phyloP scores from a whole-genome alignment of 352 stramenopile species.

The Pythium scleroteichum region DNA sequence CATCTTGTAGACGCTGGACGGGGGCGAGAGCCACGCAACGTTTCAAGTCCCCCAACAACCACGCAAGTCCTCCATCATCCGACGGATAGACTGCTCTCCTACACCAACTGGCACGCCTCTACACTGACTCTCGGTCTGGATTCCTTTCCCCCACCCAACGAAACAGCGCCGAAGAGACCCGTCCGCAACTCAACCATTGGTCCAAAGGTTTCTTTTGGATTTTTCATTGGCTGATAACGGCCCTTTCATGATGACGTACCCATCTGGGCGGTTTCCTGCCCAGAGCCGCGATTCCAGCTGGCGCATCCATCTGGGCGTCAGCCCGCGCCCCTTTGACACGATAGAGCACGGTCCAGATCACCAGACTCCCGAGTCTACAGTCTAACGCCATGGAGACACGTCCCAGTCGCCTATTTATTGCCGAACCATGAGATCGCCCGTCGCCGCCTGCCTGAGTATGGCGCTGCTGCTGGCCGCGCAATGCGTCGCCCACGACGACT shows the following conservation, averaged over 20 bases:
- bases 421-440: background rate
- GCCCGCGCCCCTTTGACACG: constrained; percentile 10
- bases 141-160: background rate
- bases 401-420: constrained; percentile 12
- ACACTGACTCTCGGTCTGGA: constrained; percentile 17
- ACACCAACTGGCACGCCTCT: constrained; percentile 21
- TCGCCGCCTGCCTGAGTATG: background rate
- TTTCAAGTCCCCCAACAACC: background rate
- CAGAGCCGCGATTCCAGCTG: constrained; percentile 16
- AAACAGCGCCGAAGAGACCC: constrained; percentile 3
- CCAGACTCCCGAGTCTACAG: constrained; percentile 4
- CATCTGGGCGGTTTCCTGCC: constrained; percentile 3
- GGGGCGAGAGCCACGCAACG: too few species aligned
- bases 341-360: background rate
- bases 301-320: constrained; percentile 13
- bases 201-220: background rate
- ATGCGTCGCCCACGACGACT: constrained; percentile 25
- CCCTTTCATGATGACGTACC: background rate
- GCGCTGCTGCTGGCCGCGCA: constrained; percentile 2
- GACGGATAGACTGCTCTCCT: background rate
- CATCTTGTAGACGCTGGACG: too few species aligned
- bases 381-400: background rate
- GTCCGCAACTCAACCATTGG: constrained; percentile 9
- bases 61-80: background rate
- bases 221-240: constrained; percentile 14